A percentile compares a stretch with the other conserved stretches of the same genome.
phyloP scores from a whole-genome alignment of 1,139 yeast genomes.

The Kluyveromyces sp. region DNA sequence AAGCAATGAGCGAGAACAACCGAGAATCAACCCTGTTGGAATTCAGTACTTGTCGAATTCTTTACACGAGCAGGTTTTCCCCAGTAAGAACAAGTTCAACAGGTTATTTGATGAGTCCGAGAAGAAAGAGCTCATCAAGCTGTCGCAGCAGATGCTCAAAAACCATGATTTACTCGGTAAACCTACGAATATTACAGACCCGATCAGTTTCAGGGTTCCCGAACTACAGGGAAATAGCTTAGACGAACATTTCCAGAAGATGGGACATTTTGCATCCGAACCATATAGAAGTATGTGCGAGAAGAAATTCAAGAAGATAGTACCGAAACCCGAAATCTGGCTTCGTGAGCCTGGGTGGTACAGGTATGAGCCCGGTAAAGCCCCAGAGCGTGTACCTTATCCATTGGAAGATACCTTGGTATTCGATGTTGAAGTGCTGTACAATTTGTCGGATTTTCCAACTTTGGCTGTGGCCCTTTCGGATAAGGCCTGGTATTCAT shows the following conservation, averaged over 20 bases:
- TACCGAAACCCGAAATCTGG: conserved; percentile 57
- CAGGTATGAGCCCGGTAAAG: conserved; percentile 49
- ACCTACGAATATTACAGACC: conserved; percentile 56
- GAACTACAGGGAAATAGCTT: conserved; percentile 57
- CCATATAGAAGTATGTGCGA: conserved; percentile 52
- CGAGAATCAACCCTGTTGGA: conserved; percentile 60
- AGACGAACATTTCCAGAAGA: conserved; percentile 76
- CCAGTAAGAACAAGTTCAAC: conserved; percentile 33
- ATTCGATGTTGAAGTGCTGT: conserved; percentile 86
- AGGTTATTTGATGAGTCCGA: conserved; percentile 22
- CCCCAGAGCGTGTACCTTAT: conserved; percentile 52
- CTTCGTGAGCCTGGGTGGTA: conserved; percentile 71
- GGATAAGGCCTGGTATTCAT: conserved; percentile 79
- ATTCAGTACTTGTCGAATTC: conserved; percentile 61
- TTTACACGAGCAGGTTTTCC: conserved; percentile 55
- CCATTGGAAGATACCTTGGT: conserved; percentile 64
- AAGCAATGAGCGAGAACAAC: conserved; percentile 38
- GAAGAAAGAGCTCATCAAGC: conserved; percentile 39
- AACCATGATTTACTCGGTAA: conserved; percentile 71
- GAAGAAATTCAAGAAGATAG: conserved; percentile 34
- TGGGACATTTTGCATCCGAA: conserved; percentile 55
- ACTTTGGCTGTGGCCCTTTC: conserved; percentile 81
- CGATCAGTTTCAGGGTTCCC: conserved; percentile 63
- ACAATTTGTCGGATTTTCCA: conserved; percentile 66
- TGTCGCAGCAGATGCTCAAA: conserved; percentile 56